Evolutionary conservation across 345 rosid species (phyloP), one percentile per base, ranked within the genome.

Genomic region (Angophora floribunda): DNA sequence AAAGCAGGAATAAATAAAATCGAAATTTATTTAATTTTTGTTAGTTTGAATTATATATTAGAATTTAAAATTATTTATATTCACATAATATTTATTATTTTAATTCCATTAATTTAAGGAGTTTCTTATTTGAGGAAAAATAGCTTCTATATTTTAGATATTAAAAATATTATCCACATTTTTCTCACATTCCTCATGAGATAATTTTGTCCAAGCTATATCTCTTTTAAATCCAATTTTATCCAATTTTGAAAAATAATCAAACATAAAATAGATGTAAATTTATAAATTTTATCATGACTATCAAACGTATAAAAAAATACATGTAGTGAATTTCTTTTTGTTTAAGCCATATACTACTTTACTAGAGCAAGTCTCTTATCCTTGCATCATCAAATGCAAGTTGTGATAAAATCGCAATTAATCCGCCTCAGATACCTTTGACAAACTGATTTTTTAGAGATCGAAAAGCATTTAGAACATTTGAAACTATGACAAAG

Each of bases 401-500:
- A 36, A 75, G 49, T 36, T 36, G 22, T 5, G 49, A 75, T 36
- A 70, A 75, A 70, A 75, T 75, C 1, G 1, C 49, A 75, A 36
- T 75, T 36, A 75, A 75, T 36, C 1, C 6, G 22, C 24, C 11
- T 15, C 5, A 32, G 41, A 36, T 17, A 16, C 49, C 22, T 17
- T 1, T 0, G 0, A 75, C 2, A 0, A 70, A 9, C 13, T 7
- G 9, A 75, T 36, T 41, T 57, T 57, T 0, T 0, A 0, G 2
- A 36, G 47, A 17, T 75, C 1, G 7, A 75, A 36, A 75, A 36
- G 14, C 14, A 36, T 36, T 75, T 36, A 6, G 7, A 75, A 75
- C 9, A 36, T 75, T 36, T 36, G 47, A 75, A 75, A 75, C 26
- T 41, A 75, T 67, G 13, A 1, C 1, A 36, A 75, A 5, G 26